Evolutionary conservation across 352 stramenopile genomes (phyloP).

Genomic region (Pythium coloratum): DNA sequence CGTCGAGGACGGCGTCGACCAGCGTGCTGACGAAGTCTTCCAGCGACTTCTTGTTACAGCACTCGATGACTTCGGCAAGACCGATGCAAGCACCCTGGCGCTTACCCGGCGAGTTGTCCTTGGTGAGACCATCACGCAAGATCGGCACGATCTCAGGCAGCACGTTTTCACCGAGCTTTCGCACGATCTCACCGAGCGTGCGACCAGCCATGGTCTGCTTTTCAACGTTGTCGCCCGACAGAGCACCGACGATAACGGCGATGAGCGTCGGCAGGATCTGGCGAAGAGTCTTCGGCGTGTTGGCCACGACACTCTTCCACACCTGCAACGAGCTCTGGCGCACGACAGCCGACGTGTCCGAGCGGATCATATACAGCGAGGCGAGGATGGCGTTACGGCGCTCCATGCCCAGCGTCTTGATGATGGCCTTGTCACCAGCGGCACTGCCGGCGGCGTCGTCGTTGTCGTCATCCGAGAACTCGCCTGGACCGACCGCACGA

Average conservation of each 20-base stretch:
- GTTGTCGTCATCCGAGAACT: conserved; percentile 72
- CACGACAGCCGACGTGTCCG: conserved; percentile 95
- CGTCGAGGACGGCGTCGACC: conserved; percentile 96
- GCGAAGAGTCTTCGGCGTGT: conserved; percentile 96
- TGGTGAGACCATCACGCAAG: conserved; percentile 92
- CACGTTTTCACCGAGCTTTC: conserved; percentile 98
- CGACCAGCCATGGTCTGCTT: conserved; percentile 89
- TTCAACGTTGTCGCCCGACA: conserved; percentile 90
- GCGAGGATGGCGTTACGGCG: conserved; percentile 95
- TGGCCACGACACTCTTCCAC: conserved; percentile 99
- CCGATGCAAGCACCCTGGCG: conserved; percentile 97
- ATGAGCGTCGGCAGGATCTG: conserved; percentile 98
- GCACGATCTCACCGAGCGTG: conserved; percentile 98
- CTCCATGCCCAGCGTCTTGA: conserved; percentile 92
- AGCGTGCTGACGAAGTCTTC: conserved; percentile 97
- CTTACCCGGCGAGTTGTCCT: conserved; percentile 60
- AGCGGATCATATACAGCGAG: conserved; percentile 98
- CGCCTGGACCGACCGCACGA: conserved; percentile 84
- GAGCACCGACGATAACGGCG: conserved; percentile 93
- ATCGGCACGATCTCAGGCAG: conserved; percentile 98
- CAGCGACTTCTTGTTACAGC: conserved; percentile 95
- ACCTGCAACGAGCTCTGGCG: conserved; percentile 96
- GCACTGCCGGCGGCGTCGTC: conserved; percentile 82
- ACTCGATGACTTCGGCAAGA: conserved; percentile 97
- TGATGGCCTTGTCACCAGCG: conserved; percentile 84